A percentile compares a stretch with the other conserved stretches of the same genome.
Conservation (phyloP, 23 red algal genomes). For the Gracilariopsis chorda region DNA sequence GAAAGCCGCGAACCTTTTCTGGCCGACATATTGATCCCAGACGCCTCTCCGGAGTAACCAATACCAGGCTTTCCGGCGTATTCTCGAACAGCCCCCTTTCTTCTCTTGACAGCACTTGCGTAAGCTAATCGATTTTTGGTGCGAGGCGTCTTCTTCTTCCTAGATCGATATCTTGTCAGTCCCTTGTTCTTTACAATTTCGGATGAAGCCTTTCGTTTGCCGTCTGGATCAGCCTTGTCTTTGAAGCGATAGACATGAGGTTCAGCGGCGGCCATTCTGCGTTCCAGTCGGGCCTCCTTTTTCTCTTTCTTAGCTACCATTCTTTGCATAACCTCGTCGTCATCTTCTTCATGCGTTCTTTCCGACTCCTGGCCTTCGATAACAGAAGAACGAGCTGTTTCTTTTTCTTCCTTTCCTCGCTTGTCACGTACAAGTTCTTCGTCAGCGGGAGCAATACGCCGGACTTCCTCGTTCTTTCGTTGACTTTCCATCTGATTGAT, state of each 20-base stretch:
- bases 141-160: constrained; percentile 63
- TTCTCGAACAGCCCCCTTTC: constrained; percentile 58
- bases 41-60: constrained; percentile 53
- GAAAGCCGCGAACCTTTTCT: constrained; percentile 48
- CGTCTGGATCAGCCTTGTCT: constrained; percentile 36
- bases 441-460: constrained; percentile 9
- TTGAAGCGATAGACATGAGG: constrained; percentile 64
- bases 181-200: constrained; percentile 61
- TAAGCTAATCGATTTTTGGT: constrained; percentile 58
- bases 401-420: background rate
- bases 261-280: constrained; percentile 14
- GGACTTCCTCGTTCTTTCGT: constrained; percentile 22
- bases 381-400: background rate
- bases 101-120: constrained; percentile 27
- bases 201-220: constrained; percentile 32
- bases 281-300: constrained; percentile 32
- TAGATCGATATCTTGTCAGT: constrained; percentile 53
- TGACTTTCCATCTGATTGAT: constrained; percentile 41
- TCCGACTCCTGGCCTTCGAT: background rate
- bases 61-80: constrained; percentile 26
- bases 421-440: constrained; percentile 17
- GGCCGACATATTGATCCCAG: constrained; percentile 63
- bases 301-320: constrained; percentile 67
- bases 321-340: constrained; percentile 37
- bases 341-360: background rate